Evolutionary conservation across 2,329 filamentous ascomycete genomes (phyloP).

Genomic region (Fusarium penzigii): DNA sequence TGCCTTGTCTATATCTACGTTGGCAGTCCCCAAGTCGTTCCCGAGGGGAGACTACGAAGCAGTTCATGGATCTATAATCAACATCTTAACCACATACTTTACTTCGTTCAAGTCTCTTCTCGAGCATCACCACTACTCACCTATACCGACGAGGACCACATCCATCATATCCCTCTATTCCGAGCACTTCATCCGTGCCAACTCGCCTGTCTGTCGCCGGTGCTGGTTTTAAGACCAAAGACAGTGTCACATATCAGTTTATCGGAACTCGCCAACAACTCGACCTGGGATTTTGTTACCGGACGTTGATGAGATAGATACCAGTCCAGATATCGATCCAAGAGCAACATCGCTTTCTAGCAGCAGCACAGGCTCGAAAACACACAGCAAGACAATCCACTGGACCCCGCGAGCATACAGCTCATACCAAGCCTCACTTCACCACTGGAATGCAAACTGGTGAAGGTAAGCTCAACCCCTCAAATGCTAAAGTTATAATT

Average conservation of each 20-base stretch:
- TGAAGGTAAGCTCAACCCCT: constrained; percentile 26
- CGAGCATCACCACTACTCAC: neutral
- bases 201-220: no score
- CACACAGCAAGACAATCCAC: constrained; percentile 19
- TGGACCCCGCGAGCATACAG: constrained; percentile 20
- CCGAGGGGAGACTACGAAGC: constrained; percentile 16
- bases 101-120: no score
- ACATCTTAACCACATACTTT: no score
- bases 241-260: no score
- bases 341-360: constrained; percentile 5
- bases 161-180: no score
- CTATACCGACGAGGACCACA: neutral
- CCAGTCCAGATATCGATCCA: constrained; percentile 8
- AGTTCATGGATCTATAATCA: constrained; percentile 19
- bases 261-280: no score
- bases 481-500: constrained; percentile 10
- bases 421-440: constrained; percentile 20
- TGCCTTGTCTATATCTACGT: constrained; percentile 33
- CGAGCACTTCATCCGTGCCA: no score
- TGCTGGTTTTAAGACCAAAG: no score
- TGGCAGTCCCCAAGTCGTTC: constrained; percentile 25
- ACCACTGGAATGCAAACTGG: constrained; percentile 29
- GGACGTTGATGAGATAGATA: neutral
- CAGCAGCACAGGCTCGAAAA: constrained; percentile 5
- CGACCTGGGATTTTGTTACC: no score